These are phyloP conservation scores for Cryptosporidium baileyi DNA, from an alignment of 169 alveolate species.

Conservation along the genomic window DNA sequence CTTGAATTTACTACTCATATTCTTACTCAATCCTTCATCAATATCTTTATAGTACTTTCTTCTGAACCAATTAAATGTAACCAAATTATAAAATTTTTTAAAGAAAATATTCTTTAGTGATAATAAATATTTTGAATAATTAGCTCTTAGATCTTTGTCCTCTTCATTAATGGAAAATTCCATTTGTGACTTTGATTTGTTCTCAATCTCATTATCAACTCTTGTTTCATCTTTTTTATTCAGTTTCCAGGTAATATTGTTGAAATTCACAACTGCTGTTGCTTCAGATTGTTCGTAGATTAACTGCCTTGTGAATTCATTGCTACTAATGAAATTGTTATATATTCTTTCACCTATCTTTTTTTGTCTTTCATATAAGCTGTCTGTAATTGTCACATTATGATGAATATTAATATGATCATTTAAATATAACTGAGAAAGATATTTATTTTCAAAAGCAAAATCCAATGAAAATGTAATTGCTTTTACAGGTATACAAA, in stretches of 20 bases:
- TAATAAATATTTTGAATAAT: background rate
- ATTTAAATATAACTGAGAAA: background rate
- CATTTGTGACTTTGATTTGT: too few species aligned
- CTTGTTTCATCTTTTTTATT: background rate
- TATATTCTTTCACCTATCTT: background rate
- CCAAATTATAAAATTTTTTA: background rate
- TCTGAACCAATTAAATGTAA: constrained; percentile 31
- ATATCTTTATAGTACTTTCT: background rate
- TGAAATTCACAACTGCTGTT: background rate
- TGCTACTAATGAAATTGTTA: background rate
- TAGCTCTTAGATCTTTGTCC: background rate
- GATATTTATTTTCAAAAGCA: background rate
- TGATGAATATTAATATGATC: background rate
- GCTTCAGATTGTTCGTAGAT: constrained; percentile 35
- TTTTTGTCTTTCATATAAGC: background rate
- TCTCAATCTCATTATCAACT: background rate
- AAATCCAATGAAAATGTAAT: constrained; percentile 35
- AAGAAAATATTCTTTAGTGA: background rate
- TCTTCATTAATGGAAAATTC: background rate
- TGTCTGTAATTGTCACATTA: background rate
- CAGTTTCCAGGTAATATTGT: constrained; percentile 35
- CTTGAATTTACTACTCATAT: background rate
- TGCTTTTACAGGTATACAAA: constrained; percentile 34
- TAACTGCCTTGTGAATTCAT: constrained; percentile 5
- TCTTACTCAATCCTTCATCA: background rate